A percentile compares a stretch with the other conserved stretches of the same genome.
phyloP scores from a whole-genome alignment of 305 asterid genomes.

The Plantago coronopus region DNA sequence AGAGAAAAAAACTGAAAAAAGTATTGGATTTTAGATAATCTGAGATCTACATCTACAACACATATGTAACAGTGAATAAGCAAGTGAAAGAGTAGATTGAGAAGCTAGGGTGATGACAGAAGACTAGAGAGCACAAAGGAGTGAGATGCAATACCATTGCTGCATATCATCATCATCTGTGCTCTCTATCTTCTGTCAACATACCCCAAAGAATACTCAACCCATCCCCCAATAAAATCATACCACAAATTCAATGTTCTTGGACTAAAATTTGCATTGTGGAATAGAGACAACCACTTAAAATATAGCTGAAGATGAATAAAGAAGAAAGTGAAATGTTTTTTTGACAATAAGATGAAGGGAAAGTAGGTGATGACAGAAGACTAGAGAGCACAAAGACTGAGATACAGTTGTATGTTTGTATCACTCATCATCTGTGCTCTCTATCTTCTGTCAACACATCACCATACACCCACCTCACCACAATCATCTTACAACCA shows the following conservation, averaged over 20 bases:
- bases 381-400: constrained; percentile 52
- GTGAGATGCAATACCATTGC: constrained; percentile 28
- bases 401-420: constrained; percentile 27
- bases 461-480: constrained; percentile 33
- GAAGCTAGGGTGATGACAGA: constrained; percentile 39
- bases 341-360: not conserved
- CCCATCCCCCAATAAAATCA: not conserved
- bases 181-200: constrained; percentile 60
- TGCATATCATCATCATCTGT: constrained; percentile 44
- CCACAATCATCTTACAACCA: constrained; percentile 18
- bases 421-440: constrained; percentile 49
- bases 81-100: not conserved
- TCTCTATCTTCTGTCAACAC: constrained; percentile 65
- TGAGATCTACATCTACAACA: too few relatives aligned
- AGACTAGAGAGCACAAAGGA: constrained; percentile 51
- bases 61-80: too few relatives aligned
- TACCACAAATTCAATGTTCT: too few relatives aligned
- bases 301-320: too few relatives aligned
- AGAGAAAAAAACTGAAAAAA: too few relatives aligned
- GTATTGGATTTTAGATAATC: too few relatives aligned
- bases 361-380: constrained; percentile 41
- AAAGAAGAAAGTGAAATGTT: not conserved
- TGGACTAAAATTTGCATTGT: too few relatives aligned
- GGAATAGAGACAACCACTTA: too few relatives aligned
- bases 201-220: not conserved